Percentiles rank a stretch among this genome's conserved stretches.
phyloP scores from a whole-genome alignment of 129 eudicot genomes.

The Artemisia tridentata region DNA sequence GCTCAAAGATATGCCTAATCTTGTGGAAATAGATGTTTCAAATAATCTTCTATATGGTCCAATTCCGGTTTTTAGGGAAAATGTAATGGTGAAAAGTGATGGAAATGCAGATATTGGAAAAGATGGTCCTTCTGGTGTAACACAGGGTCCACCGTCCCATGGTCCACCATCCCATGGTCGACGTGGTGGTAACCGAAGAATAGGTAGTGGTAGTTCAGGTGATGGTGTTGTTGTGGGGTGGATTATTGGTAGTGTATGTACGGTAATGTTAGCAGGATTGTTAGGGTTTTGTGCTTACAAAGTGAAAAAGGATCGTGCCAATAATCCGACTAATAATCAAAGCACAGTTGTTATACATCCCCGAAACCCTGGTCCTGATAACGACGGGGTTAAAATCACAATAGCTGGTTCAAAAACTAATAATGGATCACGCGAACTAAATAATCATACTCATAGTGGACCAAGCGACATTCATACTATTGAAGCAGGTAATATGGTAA shows the following conservation, averaged over 20 bases:
- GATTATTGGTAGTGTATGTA: conserved; percentile 35
- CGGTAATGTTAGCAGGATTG: conserved; percentile 37
- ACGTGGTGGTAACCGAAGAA: conserved; percentile 12
- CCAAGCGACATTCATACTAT: conserved; percentile 51
- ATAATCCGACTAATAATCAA: conserved; percentile 30
- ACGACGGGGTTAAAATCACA: conserved; percentile 52
- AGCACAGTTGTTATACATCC: conserved; percentile 58
- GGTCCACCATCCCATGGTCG: neutral
- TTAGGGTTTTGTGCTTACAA: conserved; percentile 38
- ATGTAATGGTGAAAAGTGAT: conserved; percentile 37
- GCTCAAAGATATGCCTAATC: conserved; percentile 49
- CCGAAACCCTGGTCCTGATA: conserved; percentile 55
- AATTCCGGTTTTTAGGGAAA: conserved; percentile 48
- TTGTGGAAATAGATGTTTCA: conserved; percentile 56
- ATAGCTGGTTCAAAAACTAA: conserved; percentile 49
- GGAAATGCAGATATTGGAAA: conserved; percentile 62
- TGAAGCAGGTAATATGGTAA: conserved; percentile 65
- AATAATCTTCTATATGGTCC: conserved; percentile 62
- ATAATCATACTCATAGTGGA: conserved; percentile 47
- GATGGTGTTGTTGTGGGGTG: conserved; percentile 40
- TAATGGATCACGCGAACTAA: conserved; percentile 43
- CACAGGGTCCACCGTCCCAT: conserved; percentile 31
- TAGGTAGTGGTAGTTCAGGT: conserved; percentile 6
- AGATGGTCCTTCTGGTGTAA: conserved; percentile 40
- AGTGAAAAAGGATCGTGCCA: conserved; percentile 23